Evolutionary conservation across 768 basidiomycete genomes (phyloP), one percentile per base, ranked within the genome.

Genomic region (Kwoniella dejecticola): DNA sequence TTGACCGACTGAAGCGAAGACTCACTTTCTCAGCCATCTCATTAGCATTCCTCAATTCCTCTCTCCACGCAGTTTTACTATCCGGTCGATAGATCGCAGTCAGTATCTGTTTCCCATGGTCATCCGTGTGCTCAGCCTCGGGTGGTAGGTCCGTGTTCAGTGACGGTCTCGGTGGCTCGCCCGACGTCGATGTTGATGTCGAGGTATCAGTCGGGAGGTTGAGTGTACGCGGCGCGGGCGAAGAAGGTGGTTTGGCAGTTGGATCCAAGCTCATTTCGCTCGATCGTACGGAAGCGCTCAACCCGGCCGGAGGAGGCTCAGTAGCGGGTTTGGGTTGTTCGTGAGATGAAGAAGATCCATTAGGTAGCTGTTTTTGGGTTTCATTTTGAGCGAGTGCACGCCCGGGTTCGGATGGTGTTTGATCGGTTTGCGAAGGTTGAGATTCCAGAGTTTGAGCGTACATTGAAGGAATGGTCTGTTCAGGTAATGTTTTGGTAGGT

Each of bases 61-160:
- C 90, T 76, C 85, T 87, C 92, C 93, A 97, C 67, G 90, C 89
- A 19, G 86, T 87, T 21, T 85, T 86, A 60, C 88, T 88, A 67
- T 93, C 91, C 1, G 92, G 90, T 54, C 89, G 83, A 80, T 91
- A 95, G 58, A 95, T 92, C 11, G 89, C 81, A 8, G 81, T 81
- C 62, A 80, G 57, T n/a, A 73, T 29, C 44, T 78, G 83, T 38
- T 85, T 82, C 40, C 81, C 81, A 62, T 86, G 84, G 5, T 61
- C 67, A 19, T 62, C 62, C 3, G 52, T 53, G 7, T 41, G 46
- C 19, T 10, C 24, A 57, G 58, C 48, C 36, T 47, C 29, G 31
- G 42, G 23, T 21, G 4, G 55, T 49, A 21, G 30, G 41, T 47
- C 31, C 24, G 36, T 23, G 10, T 40, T 53, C 19, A 15, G 38